Evolutionary conservation across 306 rosid species (phyloP), one percentile per base, ranked within the genome.

Genomic region (Argentina anserina): DNA sequence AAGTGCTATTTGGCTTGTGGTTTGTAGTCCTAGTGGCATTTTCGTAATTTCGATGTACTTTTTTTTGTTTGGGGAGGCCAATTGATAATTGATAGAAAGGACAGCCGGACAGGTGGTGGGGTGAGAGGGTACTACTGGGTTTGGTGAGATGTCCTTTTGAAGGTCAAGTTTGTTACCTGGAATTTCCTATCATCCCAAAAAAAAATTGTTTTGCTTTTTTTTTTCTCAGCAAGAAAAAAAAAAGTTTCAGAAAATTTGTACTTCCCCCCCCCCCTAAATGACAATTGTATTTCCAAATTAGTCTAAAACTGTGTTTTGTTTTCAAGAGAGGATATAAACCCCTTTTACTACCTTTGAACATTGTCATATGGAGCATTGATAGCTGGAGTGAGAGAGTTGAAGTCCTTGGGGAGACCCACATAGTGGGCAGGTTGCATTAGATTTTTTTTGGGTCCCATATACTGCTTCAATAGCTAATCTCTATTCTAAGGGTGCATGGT

Each of bases 361-460:
- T 82, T 84, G 84, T 73, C 80, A 81, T 33, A 61, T 50, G 78
- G 62, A 78, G 72, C 69, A 79, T 53, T 80, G 82, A 78, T 78
- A 62, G 86, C 90, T 83, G 90, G 89, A 82, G 65, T 81, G 84
- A 82, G 58, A 79, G 81, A 68, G 81, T 61, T 82, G 67, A 85
- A 70, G 82, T 81, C 43, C 80, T 74, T 78, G 82, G 82, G 82
- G 81, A 82, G 87, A 84, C 90, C 78, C 61, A 77, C 81, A 73
- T 74, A 78, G 82, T 70, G 81, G 97, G 82, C 63, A 69, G 72
- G 80, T 78, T 76, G 82, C 76, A 72, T 84, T 86, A 65, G 61
- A 64, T 79, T 47, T 72, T 72, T 67, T 65, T 74, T 82, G 83
- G 91, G 92, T 74, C 91, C 96, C 92, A 76, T 74, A 1, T 12